A percentile compares a stretch with the other conserved stretches of the same genome.
Conservation (phyloP, 345 rosid genomes). For the Syzygium grande region DNA sequence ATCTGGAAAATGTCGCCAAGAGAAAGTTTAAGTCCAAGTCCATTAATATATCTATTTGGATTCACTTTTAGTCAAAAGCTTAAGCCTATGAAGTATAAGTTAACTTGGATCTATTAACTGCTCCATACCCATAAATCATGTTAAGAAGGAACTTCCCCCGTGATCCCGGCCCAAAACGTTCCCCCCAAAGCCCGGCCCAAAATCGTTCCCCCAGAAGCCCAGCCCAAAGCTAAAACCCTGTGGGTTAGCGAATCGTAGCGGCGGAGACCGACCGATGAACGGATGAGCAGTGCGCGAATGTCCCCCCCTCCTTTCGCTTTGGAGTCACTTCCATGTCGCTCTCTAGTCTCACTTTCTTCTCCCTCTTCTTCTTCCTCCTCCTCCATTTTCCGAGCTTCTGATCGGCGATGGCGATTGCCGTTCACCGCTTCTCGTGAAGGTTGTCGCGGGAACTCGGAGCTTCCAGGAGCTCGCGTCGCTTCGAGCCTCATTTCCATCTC, state of each 20-base stretch:
- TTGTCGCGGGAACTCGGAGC: background rate
- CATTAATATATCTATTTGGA: too few species aligned
- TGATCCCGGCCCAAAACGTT: background rate
- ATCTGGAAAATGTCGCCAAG: too few species aligned
- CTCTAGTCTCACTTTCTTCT: background rate
- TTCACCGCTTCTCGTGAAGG: background rate
- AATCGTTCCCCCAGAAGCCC: background rate
- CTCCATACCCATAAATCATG: too few species aligned
- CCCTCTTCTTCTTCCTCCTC: background rate
- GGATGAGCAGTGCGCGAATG: background rate
- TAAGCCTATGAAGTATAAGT: too few species aligned
- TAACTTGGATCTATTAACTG: too few species aligned
- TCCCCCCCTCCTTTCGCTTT: fast-evolving
- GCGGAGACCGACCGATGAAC: background rate
- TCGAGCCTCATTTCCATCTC: background rate
- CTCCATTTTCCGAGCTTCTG: background rate
- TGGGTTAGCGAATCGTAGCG: background rate
- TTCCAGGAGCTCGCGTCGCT: background rate
- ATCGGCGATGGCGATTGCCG: background rate
- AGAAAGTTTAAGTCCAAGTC: too few species aligned
- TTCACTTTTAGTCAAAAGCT: too few species aligned
- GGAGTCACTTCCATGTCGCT: background rate
- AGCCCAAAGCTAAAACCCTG: background rate
- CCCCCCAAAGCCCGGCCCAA: background rate
- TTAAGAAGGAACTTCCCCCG: background rate